These are phyloP conservation scores for Endoconidiophora polonica DNA, from an alignment of 2,329 filamentous ascomycete genomes.

Conservation along the genomic window DNA sequence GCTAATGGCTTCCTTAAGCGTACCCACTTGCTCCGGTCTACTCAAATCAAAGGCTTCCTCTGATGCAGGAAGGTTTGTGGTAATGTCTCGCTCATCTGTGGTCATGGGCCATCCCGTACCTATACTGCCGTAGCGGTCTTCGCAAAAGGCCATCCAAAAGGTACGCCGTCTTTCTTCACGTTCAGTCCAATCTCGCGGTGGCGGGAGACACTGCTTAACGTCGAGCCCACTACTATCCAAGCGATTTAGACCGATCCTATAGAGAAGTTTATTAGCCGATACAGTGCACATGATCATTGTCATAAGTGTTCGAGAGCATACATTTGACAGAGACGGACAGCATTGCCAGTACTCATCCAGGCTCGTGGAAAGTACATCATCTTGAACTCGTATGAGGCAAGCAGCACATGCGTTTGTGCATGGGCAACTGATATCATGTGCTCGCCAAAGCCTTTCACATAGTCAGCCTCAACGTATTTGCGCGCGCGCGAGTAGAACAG, in stretches of 20 bases:
- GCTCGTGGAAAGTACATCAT: constrained; percentile 94
- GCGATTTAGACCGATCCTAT: constrained; percentile 79
- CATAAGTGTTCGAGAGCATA: constrained; percentile 21
- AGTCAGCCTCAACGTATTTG: constrained; percentile 80
- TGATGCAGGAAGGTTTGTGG: constrained; percentile 66
- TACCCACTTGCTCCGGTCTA: constrained; percentile 53
- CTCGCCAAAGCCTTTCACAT: constrained; percentile 85
- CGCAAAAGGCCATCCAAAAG: constrained; percentile 86
- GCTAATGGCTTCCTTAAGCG: constrained; percentile 52
- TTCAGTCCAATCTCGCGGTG: constrained; percentile 85
- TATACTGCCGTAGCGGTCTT: constrained; percentile 86
- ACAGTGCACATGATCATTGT: neutral
- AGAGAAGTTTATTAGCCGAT: constrained; percentile 21
- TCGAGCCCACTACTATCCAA: constrained; percentile 69
- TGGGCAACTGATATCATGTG: constrained; percentile 72
- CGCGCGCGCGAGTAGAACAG: constrained; percentile 80
- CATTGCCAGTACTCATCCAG: constrained; percentile 80
- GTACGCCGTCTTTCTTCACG: constrained; percentile 78
- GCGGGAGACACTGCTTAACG: constrained; percentile 79
- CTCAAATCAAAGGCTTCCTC: constrained; percentile 77
- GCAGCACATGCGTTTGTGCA: constrained; percentile 67
- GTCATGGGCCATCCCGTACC: constrained; percentile 96
- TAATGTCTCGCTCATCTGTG: constrained; percentile 79
- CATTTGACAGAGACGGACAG: constrained; percentile 74
- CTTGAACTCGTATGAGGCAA: constrained; percentile 82